A percentile compares a stretch with the other conserved stretches of the same genome.
Evolutionary conservation across 345 rosid genomes (phyloP).

Genomic region (Garcia nutans): DNA sequence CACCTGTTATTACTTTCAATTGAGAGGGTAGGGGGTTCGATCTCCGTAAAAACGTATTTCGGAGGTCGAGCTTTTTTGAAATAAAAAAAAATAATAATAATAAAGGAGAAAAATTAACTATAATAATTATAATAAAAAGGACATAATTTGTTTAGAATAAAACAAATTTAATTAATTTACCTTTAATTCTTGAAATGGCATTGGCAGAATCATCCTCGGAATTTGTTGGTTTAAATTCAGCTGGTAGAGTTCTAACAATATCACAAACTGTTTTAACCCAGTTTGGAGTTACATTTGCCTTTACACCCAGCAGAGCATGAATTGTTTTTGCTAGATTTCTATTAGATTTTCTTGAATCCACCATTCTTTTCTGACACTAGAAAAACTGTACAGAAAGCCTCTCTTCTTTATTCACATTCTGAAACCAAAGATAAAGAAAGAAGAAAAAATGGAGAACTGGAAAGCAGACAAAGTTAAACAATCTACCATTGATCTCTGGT

Average conservation of each 20-base stretch:
- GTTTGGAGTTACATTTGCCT: slow-evolving; percentile 50
- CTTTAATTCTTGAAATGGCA: slow-evolving; percentile 37
- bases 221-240: slow-evolving; percentile 4
- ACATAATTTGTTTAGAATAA: too few species aligned
- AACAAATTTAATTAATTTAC: slow-evolving; percentile 17
- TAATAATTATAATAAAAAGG: neutral
- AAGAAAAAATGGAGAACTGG: too few species aligned
- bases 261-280: slow-evolving; percentile 67
- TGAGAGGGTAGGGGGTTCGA: too few species aligned
- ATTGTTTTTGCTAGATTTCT: slow-evolving; percentile 49
- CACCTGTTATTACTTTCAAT: too few species aligned
- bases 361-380: slow-evolving; percentile 1
- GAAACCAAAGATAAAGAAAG: neutral
- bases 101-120: slow-evolving; percentile 7
- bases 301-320: slow-evolving; percentile 64
- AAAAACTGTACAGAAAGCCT: neutral
- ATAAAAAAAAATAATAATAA: too few species aligned
- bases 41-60: too few species aligned
- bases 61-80: too few species aligned
- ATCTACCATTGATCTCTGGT: too few species aligned
- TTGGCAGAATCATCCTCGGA: slow-evolving; percentile 30
- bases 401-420: slow-evolving; percentile 18
- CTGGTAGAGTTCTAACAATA: slow-evolving; percentile 38
- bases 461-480: too few species aligned
- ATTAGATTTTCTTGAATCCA: slow-evolving; percentile 39